A percentile compares a stretch with the other conserved stretches of the same genome.
Evolutionary conservation across 208 protist species (phyloP).

Genomic region (Acanthamoeba triangularis): DNA sequence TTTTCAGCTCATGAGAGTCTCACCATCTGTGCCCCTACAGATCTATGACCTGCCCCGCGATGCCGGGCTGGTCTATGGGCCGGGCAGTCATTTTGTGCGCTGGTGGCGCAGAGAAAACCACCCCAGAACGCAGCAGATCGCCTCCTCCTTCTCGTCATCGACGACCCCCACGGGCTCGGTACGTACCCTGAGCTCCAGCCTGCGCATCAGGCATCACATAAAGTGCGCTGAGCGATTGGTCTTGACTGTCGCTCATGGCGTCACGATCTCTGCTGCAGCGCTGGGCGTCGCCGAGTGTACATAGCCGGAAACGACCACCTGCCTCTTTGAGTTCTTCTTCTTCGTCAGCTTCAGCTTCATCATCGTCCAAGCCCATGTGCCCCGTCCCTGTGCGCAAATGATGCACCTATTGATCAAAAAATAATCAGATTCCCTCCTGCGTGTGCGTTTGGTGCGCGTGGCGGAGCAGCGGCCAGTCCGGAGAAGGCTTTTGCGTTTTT

Average conservation of each 20-base stretch:
- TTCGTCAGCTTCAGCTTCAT: background rate
- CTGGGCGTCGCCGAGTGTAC: background rate
- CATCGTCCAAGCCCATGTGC: too few relatives aligned
- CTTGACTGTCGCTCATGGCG: too few relatives aligned
- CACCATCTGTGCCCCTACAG: too few relatives aligned
- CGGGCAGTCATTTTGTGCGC: constrained; percentile 22
- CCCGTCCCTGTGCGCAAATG: too few relatives aligned
- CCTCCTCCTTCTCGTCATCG: background rate
- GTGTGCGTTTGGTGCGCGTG: too few relatives aligned
- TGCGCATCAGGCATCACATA: too few relatives aligned
- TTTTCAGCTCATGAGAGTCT: too few relatives aligned
- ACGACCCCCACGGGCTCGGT: background rate
- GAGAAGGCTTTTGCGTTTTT: too few relatives aligned
- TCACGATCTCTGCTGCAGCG: background rate
- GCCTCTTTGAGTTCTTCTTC: too few relatives aligned
- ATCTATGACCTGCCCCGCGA: constrained; percentile 31
- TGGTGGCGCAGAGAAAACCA: constrained; percentile 20
- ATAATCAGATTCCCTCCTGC: too few relatives aligned
- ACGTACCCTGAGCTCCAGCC: background rate
- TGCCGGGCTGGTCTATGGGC: constrained; percentile 23
- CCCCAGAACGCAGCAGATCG: background rate
- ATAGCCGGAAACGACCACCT: background rate
- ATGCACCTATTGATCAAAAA: too few relatives aligned
- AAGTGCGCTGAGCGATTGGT: background rate
- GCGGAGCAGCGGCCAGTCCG: too few relatives aligned